Evolutionary conservation across 1,284 basidiomycete genomes (phyloP), one percentile per base, ranked within the genome.

Genomic region (Cryptococcus jaspeensis): DNA sequence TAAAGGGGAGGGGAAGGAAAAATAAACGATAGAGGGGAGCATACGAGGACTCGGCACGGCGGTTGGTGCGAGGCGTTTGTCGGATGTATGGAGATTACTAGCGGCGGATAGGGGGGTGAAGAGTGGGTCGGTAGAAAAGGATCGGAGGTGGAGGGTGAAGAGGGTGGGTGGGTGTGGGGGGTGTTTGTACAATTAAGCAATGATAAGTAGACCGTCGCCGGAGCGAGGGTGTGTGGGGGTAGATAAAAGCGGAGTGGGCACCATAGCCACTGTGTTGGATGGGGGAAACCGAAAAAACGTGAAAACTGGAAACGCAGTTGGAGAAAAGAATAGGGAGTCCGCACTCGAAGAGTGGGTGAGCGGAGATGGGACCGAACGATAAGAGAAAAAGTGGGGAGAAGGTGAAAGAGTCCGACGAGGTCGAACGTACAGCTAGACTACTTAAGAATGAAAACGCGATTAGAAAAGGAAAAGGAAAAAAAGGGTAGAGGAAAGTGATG

Each of bases 1-100:
- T 18, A 5, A 12, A 56, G 3, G 48, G 36, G 28, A 18, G 23
- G 7, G 28, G 20, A 15, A 18, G 20, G 18, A 43, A 18, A 7
- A 11, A 40, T 22, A 15, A 55, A 28, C 20, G 15, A 25, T 40
- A 47, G 55, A 62, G 65, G 53, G 63, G 67, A 60, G 64, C 65
- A 62, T 53, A 69, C 64, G 65, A 63, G 66, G 69, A 70, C 53
- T 53, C 52, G 53, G 59, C 53, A 52, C 57, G 56, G 62, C 60
- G 51, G 22, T 45, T 47, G 55, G 58, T 40, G 58, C 28, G 54
- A 51, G 56, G 48, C 36, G 49, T 50, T 42, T 37, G 54, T 39
- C n/a, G n/a, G 39, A 46, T 38, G 47, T 46, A 49, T 40, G 53
- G 41, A 50, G 39, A 28, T 28, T 37, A 35, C n/a, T 37, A 36